These are phyloP conservation scores for Lactarius psammicola DNA, from an alignment of 768 basidiomycete genomes.

Conservation along the genomic window DNA sequence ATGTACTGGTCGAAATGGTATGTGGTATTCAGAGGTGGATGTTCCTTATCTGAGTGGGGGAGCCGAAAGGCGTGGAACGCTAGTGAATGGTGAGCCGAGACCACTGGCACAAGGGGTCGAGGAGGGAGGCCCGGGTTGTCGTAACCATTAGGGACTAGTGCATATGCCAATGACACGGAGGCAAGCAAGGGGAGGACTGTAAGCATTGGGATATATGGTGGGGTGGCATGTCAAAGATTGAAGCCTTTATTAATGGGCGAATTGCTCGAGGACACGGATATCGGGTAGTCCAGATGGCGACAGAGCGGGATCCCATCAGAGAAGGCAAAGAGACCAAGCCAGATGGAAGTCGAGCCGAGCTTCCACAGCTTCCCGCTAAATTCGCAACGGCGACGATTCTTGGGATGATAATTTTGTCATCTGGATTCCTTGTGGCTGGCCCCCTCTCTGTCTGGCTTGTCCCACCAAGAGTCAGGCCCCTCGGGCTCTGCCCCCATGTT, in stretches of 20 bases:
- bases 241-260: background rate
- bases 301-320: background rate
- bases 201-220: background rate
- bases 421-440: too few relatives aligned
- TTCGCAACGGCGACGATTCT: background rate
- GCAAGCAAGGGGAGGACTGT: background rate
- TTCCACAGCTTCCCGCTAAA: background rate
- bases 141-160: background rate
- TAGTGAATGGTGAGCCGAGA: background rate
- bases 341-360: background rate
- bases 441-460: too few relatives aligned
- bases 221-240: background rate
- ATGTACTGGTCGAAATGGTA: slow-evolving; percentile 58
- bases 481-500: too few relatives aligned
- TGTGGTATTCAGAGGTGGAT: slow-evolving; percentile 39
- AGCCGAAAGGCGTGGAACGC: background rate
- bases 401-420: background rate
- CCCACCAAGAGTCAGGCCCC: too few relatives aligned
- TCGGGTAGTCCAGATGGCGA: background rate
- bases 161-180: too few relatives aligned
- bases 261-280: background rate
- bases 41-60: slow-evolving; percentile 31
- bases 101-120: background rate
- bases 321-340: too few relatives aligned
- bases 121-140: background rate